Base-by-base conservation (phyloP, 202 grass and related monocot genomes). In the Setaria viridis region DNA sequence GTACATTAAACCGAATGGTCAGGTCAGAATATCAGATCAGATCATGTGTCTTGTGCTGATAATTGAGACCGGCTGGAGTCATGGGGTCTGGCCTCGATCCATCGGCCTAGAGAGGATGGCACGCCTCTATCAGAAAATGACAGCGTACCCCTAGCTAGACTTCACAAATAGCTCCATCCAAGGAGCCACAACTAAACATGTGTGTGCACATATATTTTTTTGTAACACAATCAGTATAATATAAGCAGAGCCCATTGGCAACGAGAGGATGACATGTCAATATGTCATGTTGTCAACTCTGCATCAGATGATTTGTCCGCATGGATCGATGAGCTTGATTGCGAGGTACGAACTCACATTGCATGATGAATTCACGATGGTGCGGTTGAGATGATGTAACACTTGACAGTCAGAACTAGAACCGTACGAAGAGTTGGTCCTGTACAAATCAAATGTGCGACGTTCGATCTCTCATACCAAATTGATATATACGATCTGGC, bases 81-180 rank as follows among this genome's bases (percentile, higher is more conserved):
- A 41, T 57, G 7, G 34, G 20, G 35, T 10, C 67, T 56, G 13
- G 7, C 48, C 30, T 85, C 16, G 11, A 62, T 43, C 16, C 4
- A 58, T 78, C 41, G 17, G 17, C 62, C 20, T 35, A 10, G 62
- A 68, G 62, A 2, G 43, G 69, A 87, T 87, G 43, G 58, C 8
- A 77, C 6, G 19, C 51, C 6, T 77, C 85, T 50, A 15, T 87
- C 85, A 51, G 79, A 82, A 82, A 87, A 87, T 62, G 85, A 87
- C 74, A n/a, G 9, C 9, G 71, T 82, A 87, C 51, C 79, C 62
- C 79, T 60, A 46, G 6, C 8, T 46, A 25, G 57, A n/a, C 3
- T 29, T 20, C 43, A 64, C 10, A 21, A 33, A 33, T 58, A 29
- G 70, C 60, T 59, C 13, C 37, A 37, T 56, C 76, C n/a, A 86